These are phyloP conservation scores for Nemania sp. DNA, from an alignment of 2,329 filamentous ascomycete species.

Conservation along the genomic window DNA sequence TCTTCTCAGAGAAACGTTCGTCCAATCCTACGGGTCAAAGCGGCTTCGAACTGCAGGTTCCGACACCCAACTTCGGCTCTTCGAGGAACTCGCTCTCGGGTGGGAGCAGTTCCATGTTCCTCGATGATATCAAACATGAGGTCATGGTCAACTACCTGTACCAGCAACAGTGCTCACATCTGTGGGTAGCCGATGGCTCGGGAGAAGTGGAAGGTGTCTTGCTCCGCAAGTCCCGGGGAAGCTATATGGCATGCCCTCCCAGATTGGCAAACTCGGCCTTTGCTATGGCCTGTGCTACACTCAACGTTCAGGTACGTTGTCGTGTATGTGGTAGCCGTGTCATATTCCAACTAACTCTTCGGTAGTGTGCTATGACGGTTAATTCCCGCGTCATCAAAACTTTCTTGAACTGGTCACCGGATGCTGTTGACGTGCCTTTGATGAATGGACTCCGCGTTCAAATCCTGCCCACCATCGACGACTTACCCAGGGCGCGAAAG, in stretches of 20 bases:
- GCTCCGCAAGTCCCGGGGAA: conserved; percentile 73
- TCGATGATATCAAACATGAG: conserved; percentile 82
- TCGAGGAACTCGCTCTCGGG: conserved; percentile 64
- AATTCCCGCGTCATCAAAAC: conserved; percentile 84
- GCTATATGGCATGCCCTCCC: conserved; percentile 80
- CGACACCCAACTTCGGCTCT: conserved; percentile 61
- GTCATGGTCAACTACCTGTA: conserved; percentile 88
- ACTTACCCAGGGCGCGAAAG: conserved; percentile 77
- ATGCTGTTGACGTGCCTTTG: conserved; percentile 79
- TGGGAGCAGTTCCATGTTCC: conserved; percentile 63
- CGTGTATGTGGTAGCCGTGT: not conserved
- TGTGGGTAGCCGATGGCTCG: conserved; percentile 79
- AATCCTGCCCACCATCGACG: conserved; percentile 77
- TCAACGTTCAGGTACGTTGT: conserved; percentile 75
- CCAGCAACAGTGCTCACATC: conserved; percentile 79
- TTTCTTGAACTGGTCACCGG: conserved; percentile 78
- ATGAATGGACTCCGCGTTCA: conserved; percentile 82
- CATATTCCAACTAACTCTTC: conserved; percentile 10
- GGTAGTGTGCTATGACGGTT: conserved; percentile 80
- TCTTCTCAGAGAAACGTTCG: conserved; percentile 55
- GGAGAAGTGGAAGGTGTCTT: conserved; percentile 79
- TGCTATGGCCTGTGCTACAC: conserved; percentile 71
- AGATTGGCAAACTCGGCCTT: conserved; percentile 72
- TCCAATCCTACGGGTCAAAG: conserved; percentile 50
- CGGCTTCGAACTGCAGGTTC: conserved; percentile 63